These are phyloP conservation scores for Mucor saturninus DNA, from an alignment of 371 early-diverging fungal genomes.

Conservation along the genomic window DNA sequence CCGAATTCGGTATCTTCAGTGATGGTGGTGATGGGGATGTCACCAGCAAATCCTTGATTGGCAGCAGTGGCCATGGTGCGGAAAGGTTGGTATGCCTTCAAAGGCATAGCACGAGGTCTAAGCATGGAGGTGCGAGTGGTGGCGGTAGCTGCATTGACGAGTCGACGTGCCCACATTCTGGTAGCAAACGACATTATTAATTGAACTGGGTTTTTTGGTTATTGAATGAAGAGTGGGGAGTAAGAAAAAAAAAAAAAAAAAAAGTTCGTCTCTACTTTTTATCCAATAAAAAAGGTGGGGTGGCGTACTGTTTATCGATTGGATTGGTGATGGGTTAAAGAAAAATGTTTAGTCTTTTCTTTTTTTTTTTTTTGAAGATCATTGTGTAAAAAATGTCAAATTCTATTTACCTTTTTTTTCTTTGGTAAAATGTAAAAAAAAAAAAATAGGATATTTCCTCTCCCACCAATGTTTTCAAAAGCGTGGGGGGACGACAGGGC, in stretches of 20 bases:
- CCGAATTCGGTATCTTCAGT: constrained; percentile 48
- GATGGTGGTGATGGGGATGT: constrained; percentile 45
- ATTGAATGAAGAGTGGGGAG: constrained; percentile 23
- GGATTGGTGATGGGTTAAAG: neutral
- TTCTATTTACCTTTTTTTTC: neutral
- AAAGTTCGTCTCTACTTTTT: neutral
- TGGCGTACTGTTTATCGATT: neutral
- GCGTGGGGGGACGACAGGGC: constrained; percentile 1
- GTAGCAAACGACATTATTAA: constrained; percentile 51
- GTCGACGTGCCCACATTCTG: constrained; percentile 53
- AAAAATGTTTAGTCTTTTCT: neutral
- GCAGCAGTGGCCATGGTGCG: constrained; percentile 50
- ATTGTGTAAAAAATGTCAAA: neutral
- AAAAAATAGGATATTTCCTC: neutral
- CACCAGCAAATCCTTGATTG: constrained; percentile 26
- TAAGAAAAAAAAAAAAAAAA: constrained; percentile 6
- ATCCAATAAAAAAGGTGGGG: neutral
- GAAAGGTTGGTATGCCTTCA: constrained; percentile 34
- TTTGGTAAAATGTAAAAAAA: constrained; percentile 2
- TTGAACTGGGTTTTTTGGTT: constrained; percentile 3
- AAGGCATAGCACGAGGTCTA: constrained; percentile 23
- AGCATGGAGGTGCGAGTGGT: constrained; percentile 30
- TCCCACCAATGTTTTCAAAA: neutral
- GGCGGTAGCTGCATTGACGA: constrained; percentile 38
- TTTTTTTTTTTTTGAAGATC: neutral